Percentiles rank a stretch among this genome's conserved stretches.
Conservation (phyloP, 441 rosid species). For the Populus tomentosa region DNA sequence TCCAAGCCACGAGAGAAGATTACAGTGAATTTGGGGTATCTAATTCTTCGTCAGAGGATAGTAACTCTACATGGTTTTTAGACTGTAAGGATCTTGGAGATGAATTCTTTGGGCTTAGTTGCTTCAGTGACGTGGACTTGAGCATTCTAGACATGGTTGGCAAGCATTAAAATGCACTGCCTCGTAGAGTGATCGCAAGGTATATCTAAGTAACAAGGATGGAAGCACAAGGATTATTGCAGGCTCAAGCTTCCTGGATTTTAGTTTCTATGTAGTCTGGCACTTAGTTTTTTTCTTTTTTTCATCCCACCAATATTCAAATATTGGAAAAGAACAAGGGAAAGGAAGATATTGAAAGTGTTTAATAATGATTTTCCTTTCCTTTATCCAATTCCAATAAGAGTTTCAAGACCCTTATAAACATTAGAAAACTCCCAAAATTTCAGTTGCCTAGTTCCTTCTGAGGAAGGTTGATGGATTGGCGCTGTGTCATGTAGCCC, state of each 20-base stretch:
- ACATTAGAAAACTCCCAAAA: neutral
- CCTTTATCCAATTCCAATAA: neutral
- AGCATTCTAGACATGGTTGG: conserved; percentile 21
- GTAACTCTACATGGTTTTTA: conserved; percentile 43
- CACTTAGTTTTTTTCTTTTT: neutral
- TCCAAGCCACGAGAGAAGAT: conserved; percentile 20
- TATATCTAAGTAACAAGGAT: neutral
- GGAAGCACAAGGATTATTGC: neutral
- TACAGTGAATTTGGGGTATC: conserved; percentile 31
- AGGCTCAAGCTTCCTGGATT: neutral
- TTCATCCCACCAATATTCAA: neutral
- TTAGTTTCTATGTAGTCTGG: neutral
- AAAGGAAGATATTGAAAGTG: neutral
- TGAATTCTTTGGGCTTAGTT: conserved; percentile 34
- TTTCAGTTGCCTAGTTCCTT: neutral
- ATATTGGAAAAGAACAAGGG: neutral
- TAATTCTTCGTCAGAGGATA: conserved; percentile 23
- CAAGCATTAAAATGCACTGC: conserved; percentile 11
- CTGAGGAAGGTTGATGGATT: neutral
- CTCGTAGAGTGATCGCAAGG: neutral
- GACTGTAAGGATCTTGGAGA: conserved; percentile 36
- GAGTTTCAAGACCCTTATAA: neutral
- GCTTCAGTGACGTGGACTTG: conserved; percentile 40
- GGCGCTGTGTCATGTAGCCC: neutral
- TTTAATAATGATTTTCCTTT: neutral